phyloP scores from a whole-genome alignment of 257 asterid species.

The Ocimum tenuiflorum region DNA sequence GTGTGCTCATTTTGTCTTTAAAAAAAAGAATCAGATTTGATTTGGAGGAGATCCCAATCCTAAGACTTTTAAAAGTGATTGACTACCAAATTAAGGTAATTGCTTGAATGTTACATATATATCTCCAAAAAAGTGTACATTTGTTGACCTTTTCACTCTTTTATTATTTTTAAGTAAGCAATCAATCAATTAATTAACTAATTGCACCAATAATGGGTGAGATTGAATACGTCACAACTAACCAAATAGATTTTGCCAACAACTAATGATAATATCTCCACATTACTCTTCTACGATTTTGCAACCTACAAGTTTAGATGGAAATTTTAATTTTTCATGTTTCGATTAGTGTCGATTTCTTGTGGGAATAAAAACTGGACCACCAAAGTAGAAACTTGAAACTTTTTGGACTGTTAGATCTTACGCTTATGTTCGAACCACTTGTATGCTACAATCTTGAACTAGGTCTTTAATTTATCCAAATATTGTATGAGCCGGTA shows the following conservation, averaged over 20 bases:
- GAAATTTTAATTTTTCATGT: neutral
- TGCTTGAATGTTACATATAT: neutral
- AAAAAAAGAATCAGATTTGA: constrained; percentile 18
- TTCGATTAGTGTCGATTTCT: constrained; percentile 2
- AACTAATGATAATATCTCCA: constrained; percentile 18
- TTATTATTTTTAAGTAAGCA: neutral
- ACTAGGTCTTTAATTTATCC: neutral
- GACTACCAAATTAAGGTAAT: constrained; percentile 31
- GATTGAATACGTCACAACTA: constrained; percentile 20
- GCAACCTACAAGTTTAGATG: constrained; percentile 10
- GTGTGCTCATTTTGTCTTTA: constrained; percentile 30
- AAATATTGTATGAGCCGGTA: too few relatives aligned
- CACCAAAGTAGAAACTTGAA: constrained; percentile 19
- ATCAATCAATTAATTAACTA: neutral
- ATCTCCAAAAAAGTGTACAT: neutral
- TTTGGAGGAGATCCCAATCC: constrained; percentile 22
- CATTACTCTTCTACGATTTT: constrained; percentile 4
- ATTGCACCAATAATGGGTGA: constrained; percentile 2
- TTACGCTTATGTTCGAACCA: constrained; percentile 1
- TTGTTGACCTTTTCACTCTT: neutral
- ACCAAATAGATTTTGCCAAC: constrained; percentile 17
- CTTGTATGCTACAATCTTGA: neutral
- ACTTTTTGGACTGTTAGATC: neutral
- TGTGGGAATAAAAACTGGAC: constrained; percentile 14
- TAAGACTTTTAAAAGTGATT: constrained; percentile 29